A percentile compares a stretch with the other conserved stretches of the same genome.
Conservation (phyloP, 257 asterid genomes). For the Solanum stenotomum region DNA sequence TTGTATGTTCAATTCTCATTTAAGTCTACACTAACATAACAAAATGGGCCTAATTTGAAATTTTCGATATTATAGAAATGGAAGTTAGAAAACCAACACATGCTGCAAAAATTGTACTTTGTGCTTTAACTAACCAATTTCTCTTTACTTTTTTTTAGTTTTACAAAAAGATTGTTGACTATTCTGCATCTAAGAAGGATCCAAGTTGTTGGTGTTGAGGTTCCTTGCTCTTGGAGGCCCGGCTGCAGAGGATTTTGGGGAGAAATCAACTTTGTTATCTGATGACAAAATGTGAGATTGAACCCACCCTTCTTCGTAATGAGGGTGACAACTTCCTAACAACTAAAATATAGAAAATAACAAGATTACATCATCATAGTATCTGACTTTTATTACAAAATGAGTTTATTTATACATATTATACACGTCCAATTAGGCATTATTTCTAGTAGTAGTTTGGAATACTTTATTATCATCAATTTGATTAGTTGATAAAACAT, state of each 20-base stretch:
- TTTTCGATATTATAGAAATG: too few relatives aligned
- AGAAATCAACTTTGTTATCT: not conserved
- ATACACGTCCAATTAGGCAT: not conserved
- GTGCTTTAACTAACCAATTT: too few relatives aligned
- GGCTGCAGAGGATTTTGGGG: not conserved
- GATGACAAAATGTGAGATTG: not conserved
- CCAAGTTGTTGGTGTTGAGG: not conserved
- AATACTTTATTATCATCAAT: constrained; percentile 1
- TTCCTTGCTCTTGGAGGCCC: not conserved
- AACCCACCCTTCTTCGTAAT: not conserved
- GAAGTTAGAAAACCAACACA: too few relatives aligned
- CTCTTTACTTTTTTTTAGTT: too few relatives aligned
- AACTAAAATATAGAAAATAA: constrained; percentile 13
- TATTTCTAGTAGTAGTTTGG: not conserved
- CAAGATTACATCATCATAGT: constrained; percentile 5
- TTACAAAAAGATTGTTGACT: not conserved
- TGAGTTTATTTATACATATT: not conserved
- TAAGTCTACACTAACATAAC: too few relatives aligned
- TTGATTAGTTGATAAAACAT: constrained; percentile 17
- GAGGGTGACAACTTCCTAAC: constrained; percentile 54
- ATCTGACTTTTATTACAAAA: constrained; percentile 13
- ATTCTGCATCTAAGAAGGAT: not conserved
- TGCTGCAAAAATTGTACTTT: too few relatives aligned
- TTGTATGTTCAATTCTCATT: too few relatives aligned
- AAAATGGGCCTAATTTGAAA: too few relatives aligned